A percentile compares a stretch with the other conserved stretches of the same genome.
Evolutionary conservation across 805 yeast genomes (phyloP).

Genomic region (Wickerhamiella spandovensis): DNA sequence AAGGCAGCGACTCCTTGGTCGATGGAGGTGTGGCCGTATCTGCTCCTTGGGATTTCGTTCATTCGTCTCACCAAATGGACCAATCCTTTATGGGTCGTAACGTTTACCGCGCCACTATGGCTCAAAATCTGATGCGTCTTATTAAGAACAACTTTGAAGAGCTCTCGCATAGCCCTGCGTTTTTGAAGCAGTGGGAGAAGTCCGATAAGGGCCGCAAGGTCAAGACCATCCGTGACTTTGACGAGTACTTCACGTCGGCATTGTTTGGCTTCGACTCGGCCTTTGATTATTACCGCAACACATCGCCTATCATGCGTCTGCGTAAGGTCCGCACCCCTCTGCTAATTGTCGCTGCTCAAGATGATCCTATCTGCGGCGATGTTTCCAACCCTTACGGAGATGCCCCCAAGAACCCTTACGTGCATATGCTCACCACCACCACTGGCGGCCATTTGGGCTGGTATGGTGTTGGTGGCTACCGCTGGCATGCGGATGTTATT

Average conservation of each 20-base stretch:
- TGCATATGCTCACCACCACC: constrained; percentile 43
- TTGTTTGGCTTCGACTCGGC: constrained; percentile 53
- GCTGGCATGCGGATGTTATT: constrained; percentile 53
- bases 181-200: constrained; percentile 21
- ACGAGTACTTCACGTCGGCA: constrained; percentile 48
- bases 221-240: constrained; percentile 40
- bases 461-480: constrained; percentile 43
- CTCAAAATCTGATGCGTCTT: constrained; percentile 33
- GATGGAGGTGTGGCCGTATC: constrained; percentile 49
- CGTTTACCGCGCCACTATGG: constrained; percentile 40
- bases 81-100: constrained; percentile 30
- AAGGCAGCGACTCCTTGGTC: constrained; percentile 29
- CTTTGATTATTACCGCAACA: constrained; percentile 50
- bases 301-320: constrained; percentile 43
- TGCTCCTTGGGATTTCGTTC: constrained; percentile 60
- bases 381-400: constrained; percentile 39
- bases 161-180: constrained; percentile 22
- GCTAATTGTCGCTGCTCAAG: constrained; percentile 47
- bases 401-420: constrained; percentile 43
- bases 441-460: constrained; percentile 80
- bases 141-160: constrained; percentile 31
- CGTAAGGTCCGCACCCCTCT: constrained; percentile 47
- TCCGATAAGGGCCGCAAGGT: background rate
- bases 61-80: constrained; percentile 34
- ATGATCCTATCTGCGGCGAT: constrained; percentile 61